A percentile compares a stretch with the other conserved stretches of the same genome.
Conservation (phyloP, 768 basidiomycete genomes). For the Infundibulicybe gibba region DNA sequence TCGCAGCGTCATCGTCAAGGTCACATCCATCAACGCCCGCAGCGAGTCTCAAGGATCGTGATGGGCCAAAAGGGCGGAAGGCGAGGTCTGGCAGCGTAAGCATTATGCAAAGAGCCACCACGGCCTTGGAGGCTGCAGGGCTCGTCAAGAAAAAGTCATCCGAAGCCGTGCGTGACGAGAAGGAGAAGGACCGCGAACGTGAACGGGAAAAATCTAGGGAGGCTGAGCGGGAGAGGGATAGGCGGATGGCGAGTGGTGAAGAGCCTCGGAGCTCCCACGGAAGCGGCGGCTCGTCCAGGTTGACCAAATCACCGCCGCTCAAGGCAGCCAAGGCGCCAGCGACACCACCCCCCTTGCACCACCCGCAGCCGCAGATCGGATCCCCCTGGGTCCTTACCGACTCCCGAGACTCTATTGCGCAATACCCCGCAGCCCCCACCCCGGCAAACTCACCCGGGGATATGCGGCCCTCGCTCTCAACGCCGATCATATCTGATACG, state of each 20-base stretch:
- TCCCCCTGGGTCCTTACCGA: constrained; percentile 77
- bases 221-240: constrained; percentile 23
- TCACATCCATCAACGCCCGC: constrained; percentile 73
- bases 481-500: constrained; percentile 17
- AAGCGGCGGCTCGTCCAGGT: constrained; percentile 52
- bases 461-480: constrained; percentile 29
- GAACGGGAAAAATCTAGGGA: constrained; percentile 34
- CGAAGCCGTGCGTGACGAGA: constrained; percentile 67
- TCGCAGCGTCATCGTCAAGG: constrained; percentile 43
- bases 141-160: constrained; percentile 79
- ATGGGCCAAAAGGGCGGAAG: constrained; percentile 58
- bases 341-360: constrained; percentile 45
- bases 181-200: constrained; percentile 42
- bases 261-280: constrained; percentile 67
- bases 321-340: constrained; percentile 50
- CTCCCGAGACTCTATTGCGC: constrained; percentile 28
- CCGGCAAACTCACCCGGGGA: constrained; percentile 55
- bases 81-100: constrained; percentile 84
- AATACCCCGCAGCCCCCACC: constrained; percentile 24
- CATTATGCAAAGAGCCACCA: constrained; percentile 95
- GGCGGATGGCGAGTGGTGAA: constrained; percentile 38
- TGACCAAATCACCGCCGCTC: constrained; percentile 69
- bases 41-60: constrained; percentile 55
- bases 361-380: constrained; percentile 37
- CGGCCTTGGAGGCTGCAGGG: constrained; percentile 82